A percentile compares a stretch with the other conserved stretches of the same genome.
These are phyloP conservation scores for Colletotrichum sansevieriae DNA, from an alignment of 2,329 filamentous ascomycete species.

Conservation along the genomic window DNA sequence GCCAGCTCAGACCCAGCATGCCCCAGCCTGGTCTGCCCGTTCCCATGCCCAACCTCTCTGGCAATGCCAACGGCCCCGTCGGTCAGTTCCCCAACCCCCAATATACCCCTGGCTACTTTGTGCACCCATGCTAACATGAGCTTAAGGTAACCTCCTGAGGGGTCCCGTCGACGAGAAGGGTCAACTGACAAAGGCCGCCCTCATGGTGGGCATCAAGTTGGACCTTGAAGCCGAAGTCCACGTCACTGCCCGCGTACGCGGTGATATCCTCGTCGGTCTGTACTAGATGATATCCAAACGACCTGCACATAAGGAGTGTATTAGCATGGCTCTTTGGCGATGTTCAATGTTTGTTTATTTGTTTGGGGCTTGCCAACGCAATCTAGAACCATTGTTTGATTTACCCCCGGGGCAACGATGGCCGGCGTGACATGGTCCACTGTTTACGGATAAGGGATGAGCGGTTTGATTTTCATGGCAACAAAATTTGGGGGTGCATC, in stretches of 20 bases:
- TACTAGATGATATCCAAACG: constrained; percentile 55
- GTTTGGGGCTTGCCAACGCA: neutral
- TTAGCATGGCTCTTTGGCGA: constrained; percentile 3
- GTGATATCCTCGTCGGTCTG: constrained; percentile 71
- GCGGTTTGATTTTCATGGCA: constrained; percentile 4
- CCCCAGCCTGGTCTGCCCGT: constrained; percentile 24
- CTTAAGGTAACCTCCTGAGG: constrained; percentile 66
- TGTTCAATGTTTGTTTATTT: neutral
- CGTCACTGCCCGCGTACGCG: constrained; percentile 69
- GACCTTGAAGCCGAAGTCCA: constrained; percentile 74
- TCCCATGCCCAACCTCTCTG: constrained; percentile 53
- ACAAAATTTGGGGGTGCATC: constrained; percentile 5
- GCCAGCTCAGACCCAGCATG: constrained; percentile 28
- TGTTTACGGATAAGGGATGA: neutral
- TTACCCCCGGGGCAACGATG: neutral
- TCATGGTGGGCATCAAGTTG: constrained; percentile 73
- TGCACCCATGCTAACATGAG: neutral
- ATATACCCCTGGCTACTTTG: neutral
- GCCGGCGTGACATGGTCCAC: constrained; percentile 12
- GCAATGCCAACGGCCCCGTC: constrained; percentile 50
- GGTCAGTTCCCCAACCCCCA: constrained; percentile 43
- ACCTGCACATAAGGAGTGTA: constrained; percentile 8
- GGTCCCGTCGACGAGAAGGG: constrained; percentile 69
- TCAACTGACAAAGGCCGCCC: constrained; percentile 68
- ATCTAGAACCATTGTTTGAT: constrained; percentile 5